Base-by-base conservation (phyloP, 2,329 filamentous ascomycete species). In the Verticillium isaacii region DNA sequence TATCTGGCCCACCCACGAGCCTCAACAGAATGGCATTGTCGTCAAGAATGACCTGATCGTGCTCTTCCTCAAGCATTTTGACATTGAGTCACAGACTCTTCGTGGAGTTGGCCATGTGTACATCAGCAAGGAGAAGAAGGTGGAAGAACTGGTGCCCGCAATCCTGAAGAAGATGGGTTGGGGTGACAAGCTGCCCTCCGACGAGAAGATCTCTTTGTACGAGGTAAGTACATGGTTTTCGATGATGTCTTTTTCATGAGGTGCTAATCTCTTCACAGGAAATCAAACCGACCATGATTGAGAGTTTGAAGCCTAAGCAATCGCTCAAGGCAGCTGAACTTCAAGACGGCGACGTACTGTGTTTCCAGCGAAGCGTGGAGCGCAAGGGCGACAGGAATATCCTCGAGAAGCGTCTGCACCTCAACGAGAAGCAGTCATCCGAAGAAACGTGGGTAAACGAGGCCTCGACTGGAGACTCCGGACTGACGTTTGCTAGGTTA, bases 221-320 rank as follows among this genome's bases (percentile, higher is more conserved):
- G 95, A 99, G 78, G 84, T 86, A 76, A 65, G 78, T 66, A 57
- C 23, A 34, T 29, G 23, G 41, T 17, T 59, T 37, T 29, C 36
- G n/a, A 5, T 32, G 2, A 1, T 11, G 32, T 34, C 12, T 9
- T 12, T 25, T 9, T 23, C 17, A 3, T 36, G 29, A 29, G 4
- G 59, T 59, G 62, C 70, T 68, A 72, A 56, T 41, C 9, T 61
- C 32, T 59, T 29, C 29, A 3, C 62, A 86, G 83, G 95, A 99
- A 79, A 98, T 99, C 77, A 99, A 98, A 77, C 93, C 93, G 59
- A 91, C 88, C 63, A 98, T 98, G 93, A 97, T 99, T 67, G 96
- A 99, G 72, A 84, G 86, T 7, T 89, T 99, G 80, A 98, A 97
- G 77, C 85, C 89, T 0, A 98, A 97, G 78, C 88, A 92, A 71